Evolutionary conservation across 768 basidiomycete genomes (phyloP), one percentile per base, ranked within the genome.

Genomic region (Heimioporus sp.): DNA sequence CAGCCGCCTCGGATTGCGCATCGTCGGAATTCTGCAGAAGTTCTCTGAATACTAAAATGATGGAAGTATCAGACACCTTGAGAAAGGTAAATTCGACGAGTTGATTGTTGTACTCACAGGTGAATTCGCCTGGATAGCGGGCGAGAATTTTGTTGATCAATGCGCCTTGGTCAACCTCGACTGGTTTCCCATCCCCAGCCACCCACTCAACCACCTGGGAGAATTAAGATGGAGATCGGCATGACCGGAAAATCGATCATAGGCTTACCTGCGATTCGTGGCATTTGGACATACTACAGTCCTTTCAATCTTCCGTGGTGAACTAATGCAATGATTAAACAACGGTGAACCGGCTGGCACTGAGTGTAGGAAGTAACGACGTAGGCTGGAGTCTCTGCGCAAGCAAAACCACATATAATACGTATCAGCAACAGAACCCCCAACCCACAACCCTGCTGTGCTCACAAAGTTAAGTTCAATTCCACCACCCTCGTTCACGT

Each of bases 21-120:
- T 96, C 93, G 66, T 95, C 92, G 20, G 93, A 92, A 66, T 97
- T 98, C 74, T 98, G 95, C 0, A 97, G 73, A 10, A 98, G 80
- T 68, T 97, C 95, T 49, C 94, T 70, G 52, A 81, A 82, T 40
- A 85, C 80, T 76, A 51, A 13, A 44, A 42, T 12, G 36, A 15
- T 32, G 17, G 4, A 40, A 21, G 15, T 35, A 7, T 35, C 12
- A 28, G 24, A 28, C 24, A 28, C 2, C 7, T 35, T 21, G 19
- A 40, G 1, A 40, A 40, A 19, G 6, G n/a, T 8, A 38, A 17
- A 10, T 19, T 10, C 30, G 17, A 30, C 9, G 16, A 9, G 44
- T 36, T 11, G 32, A 20, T 5, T 9, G 9, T 11, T n/a, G 2
- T 9, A 21, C 73, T 45, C 41, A 82, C 79, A 76, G 5, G 93